phyloP scores from a whole-genome alignment of 2,329 filamentous ascomycete genomes.

The Aspergillus ochraceus region DNA sequence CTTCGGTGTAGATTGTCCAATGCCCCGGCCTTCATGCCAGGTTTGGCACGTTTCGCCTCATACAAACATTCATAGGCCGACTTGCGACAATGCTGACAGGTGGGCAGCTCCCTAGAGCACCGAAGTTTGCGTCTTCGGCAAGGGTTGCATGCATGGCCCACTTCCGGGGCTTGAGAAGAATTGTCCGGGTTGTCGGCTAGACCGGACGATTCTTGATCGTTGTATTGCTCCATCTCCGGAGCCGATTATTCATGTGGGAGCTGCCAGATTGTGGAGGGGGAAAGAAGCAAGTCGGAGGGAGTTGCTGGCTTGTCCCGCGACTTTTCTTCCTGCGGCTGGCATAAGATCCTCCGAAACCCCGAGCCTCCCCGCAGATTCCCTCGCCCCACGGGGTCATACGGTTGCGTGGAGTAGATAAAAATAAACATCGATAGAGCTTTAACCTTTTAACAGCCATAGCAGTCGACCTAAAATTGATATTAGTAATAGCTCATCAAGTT shows the following conservation, averaged over 20 bases:
- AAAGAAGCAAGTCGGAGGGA: not conserved
- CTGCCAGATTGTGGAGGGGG: not conserved
- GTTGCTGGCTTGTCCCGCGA: not conserved
- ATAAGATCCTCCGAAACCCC: not conserved
- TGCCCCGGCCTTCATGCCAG: conserved; percentile 41
- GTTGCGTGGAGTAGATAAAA: no score
- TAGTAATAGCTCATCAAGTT: no score
- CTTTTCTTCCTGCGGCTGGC: not conserved
- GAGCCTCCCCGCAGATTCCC: not conserved
- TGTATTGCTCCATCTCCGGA: not conserved
- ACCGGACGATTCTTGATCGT: no score
- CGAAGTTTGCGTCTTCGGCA: conserved; percentile 37
- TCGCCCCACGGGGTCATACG: no score
- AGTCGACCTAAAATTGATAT: no score
- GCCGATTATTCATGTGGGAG: not conserved
- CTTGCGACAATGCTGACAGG: conserved; percentile 31
- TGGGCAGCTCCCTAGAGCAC: conserved; percentile 37
- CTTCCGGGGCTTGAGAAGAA: not conserved
- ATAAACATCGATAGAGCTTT: no score
- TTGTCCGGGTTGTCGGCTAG: not conserved
- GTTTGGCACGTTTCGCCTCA: conserved; percentile 34
- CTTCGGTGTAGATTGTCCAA: conserved; percentile 38
- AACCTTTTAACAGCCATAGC: no score
- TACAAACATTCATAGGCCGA: conserved; percentile 29
- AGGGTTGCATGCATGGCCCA: conserved; percentile 29